Evolutionary conservation across 306 rosid species (phyloP), one percentile per base, ranked within the genome.

Genomic region (apple (Malus domestica)): DNA sequence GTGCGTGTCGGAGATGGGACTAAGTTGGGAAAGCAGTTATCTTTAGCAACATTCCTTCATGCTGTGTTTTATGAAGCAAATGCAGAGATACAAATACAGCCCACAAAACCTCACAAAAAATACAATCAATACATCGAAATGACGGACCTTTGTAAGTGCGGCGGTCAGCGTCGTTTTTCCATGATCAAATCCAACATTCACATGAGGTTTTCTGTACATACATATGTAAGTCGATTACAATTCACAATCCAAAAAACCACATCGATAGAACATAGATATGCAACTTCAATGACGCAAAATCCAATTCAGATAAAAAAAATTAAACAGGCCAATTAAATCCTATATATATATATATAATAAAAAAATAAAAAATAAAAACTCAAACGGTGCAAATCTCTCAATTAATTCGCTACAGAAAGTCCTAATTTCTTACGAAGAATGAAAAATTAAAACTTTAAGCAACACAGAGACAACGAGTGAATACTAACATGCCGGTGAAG

Each of bases 81-180:
- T 23, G 38, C 19, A 52, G 54, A 67, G 7, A 54, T 5, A 13
- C 58, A 61, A 51, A 51, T 1, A 2, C 12, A 22, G n/a, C 30
- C 68, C 61, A 52, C 52, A 63, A 49, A 32, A 52, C 16, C 27
- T 6, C 35, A 72, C 3, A 72, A 38, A 45, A 27, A 20, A 58
- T 35, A 5, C 67, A 64, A 75, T 25, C 78, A 77, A 35, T 38
- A 44, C 14, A 10, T 58, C 46, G 49, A 58, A 58, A 79, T 18
- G 69, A 61, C 42, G 82, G 80, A 92, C 99, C 99, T 86, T 96
- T 18, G 98, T 93, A 80, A 93, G 88, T 45, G 98, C 99, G 7
- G 99, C 98, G 69, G 98, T 93, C 70, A 96, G 79, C 35, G 98
- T 96, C 38, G 96, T 96, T 85, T 96, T 96, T 42, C 98, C 99